These are phyloP conservation scores for Macrocybe gigantea DNA, from an alignment of 768 basidiomycete species.

Conservation along the genomic window DNA sequence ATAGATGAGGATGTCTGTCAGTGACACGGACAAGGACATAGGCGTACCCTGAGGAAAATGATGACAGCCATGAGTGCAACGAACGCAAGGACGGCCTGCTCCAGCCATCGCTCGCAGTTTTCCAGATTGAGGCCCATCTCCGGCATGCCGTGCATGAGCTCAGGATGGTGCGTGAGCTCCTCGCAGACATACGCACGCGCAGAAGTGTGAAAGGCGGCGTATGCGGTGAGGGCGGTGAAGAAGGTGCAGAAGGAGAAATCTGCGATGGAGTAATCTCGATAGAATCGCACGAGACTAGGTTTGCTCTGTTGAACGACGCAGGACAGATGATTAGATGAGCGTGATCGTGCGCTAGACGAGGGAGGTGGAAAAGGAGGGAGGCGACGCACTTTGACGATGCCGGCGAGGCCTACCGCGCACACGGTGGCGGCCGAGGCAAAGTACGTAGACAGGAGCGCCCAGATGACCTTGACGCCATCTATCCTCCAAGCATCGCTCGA, in stretches of 20 bases:
- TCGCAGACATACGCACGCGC: conserved; percentile 64
- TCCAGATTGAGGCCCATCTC: conserved; percentile 72
- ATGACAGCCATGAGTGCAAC: conserved; percentile 55
- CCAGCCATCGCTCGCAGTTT: conserved; percentile 79
- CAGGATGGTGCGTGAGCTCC: conserved; percentile 68
- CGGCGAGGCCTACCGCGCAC: conserved; percentile 58
- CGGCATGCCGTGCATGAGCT: conserved; percentile 62
- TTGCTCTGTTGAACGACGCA: conserved; percentile 38
- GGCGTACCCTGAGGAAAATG: conserved; percentile 61
- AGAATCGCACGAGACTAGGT: conserved; percentile 65
- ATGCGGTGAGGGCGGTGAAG: conserved; percentile 48
- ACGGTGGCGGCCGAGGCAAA: conserved; percentile 61
- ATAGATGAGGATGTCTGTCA: neutral
- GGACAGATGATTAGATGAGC: too few species aligned
- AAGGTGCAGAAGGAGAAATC: conserved; percentile 69
- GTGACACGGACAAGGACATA: conserved; percentile 3
- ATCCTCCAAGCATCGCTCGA: conserved; percentile 32
- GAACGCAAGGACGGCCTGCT: conserved; percentile 54
- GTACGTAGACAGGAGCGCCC: conserved; percentile 60
- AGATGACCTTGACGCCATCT: conserved; percentile 46
- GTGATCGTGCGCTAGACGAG: conserved; percentile 1
- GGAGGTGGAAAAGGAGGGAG: neutral
- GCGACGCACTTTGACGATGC: conserved; percentile 57
- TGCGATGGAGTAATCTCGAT: conserved; percentile 77
- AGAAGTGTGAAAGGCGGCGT: conserved; percentile 50